Evolutionary conservation across 768 basidiomycete genomes (phyloP).

Genomic region (Rhodotorula babjevae): DNA sequence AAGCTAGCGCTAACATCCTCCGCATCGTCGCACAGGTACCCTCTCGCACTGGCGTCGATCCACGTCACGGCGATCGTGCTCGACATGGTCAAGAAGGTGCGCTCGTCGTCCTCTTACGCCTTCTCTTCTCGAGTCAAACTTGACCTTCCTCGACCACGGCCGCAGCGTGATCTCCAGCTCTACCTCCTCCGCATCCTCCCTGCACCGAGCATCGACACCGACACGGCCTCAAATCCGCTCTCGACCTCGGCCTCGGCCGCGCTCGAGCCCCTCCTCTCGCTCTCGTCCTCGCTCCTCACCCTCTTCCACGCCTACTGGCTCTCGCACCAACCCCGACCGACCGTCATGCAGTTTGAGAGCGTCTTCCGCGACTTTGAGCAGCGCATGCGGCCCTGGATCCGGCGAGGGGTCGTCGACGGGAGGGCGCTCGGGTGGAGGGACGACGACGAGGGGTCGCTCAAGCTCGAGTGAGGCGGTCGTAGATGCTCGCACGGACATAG

Average conservation of each 20-base stretch:
- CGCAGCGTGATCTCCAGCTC: constrained; percentile 35
- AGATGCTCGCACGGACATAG: no score
- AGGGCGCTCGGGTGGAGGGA: constrained; percentile 30
- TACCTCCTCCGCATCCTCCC: constrained; percentile 27
- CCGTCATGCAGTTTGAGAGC: constrained; percentile 36
- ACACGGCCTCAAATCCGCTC: neutral
- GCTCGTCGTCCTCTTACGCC: neutral
- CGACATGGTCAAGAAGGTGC: constrained; percentile 12
- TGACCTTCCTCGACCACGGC: neutral
- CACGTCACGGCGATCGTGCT: constrained; percentile 36
- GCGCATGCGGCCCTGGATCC: constrained; percentile 23
- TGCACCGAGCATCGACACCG: neutral
- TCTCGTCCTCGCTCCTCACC: constrained; percentile 19
- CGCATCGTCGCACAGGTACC: constrained; percentile 20
- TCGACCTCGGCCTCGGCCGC: neutral
- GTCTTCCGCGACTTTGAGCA: constrained; percentile 10
- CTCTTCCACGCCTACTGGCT: constrained; percentile 37
- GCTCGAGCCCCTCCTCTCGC: constrained; percentile 6
- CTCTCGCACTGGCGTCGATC: constrained; percentile 30
- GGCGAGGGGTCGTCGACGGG: constrained; percentile 30
- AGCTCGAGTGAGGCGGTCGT: constrained; percentile 19
- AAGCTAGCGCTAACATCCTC: neutral
- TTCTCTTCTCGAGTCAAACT: neutral
- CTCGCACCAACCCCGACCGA: neutral
- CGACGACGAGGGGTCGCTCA: constrained; percentile 19